phyloP scores from a whole-genome alignment of 108 stramenopile species.

The Nitzschia sp. region DNA sequence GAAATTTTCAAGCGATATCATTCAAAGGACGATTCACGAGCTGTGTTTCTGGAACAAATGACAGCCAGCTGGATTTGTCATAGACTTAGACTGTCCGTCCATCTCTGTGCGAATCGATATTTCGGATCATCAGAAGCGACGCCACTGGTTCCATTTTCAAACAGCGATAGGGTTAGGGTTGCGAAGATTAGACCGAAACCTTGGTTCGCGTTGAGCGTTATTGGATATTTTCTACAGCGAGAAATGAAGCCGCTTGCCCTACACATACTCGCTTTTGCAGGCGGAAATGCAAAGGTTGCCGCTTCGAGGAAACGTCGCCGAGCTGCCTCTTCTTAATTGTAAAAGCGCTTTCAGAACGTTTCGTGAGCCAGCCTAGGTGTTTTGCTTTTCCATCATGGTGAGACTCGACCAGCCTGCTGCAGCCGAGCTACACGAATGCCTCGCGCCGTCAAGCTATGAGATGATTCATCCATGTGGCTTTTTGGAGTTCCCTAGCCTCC shows the following conservation, averaged over 20 bases:
- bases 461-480: no score
- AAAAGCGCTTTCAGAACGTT: no score
- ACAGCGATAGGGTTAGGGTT: slow-evolving; percentile 24
- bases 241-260: slow-evolving; percentile 33
- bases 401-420: no score
- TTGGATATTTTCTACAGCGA: slow-evolving; percentile 37
- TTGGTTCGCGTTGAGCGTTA: slow-evolving; percentile 34
- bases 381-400: no score
- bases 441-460: no score
- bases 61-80: slow-evolving; percentile 16
- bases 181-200: slow-evolving; percentile 14
- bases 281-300: slow-evolving; percentile 19
- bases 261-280: slow-evolving; percentile 22
- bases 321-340: no score
- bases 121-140: background rate
- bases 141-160: slow-evolving; percentile 28
- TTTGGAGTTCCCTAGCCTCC: no score
- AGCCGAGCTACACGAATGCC: no score
- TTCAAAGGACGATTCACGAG: background rate
- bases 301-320: background rate
- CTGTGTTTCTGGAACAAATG: slow-evolving; percentile 3
- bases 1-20: slow-evolving; percentile 30
- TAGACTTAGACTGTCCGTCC: slow-evolving; percentile 9
- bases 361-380: no score
- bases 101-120: background rate